Evolutionary conservation across 1,284 basidiomycete genomes (phyloP), one percentile per base, ranked within the genome.

Genomic region (Ceratorhiza oryzae-sativae): DNA sequence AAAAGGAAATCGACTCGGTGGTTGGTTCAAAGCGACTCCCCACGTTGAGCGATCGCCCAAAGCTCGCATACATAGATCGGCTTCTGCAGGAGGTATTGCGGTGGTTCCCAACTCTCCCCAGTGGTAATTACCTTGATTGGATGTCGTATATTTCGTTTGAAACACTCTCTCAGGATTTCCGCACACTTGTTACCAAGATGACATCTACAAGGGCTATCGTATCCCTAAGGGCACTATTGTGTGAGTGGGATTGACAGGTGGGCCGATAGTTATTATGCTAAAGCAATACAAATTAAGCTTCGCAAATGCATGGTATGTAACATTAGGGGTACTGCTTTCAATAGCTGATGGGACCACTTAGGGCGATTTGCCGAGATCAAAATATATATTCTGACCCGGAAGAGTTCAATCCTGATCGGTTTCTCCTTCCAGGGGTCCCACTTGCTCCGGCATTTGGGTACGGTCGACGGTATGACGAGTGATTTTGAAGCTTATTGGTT

Each of bases 61-160:
- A 67, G 45, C 56, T 73, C 15, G 61, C 51, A 30, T 75, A 75
- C 23, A 34, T 75, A 1, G 58, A 70, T 15, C 46, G 67, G 9
- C 8, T 75, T 6, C 1, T 75, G 2, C 61, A 71, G 34, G 74
- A 75, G 49, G 23, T 41, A 9, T 5, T 73, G 10, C 39, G 74
- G 25, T 75, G 72, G 73, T 34, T 39, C 20, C 65, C 73, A 15
- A 32, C 23, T 6, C 8, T 63, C 4, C 49, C 73, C 12, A 20
- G 23, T 18, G 59, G 71, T 73, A 49, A 0, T 45, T 61, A 6
- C 27, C 39, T 18, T 15, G 12, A 30, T 45, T 55, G 2, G 1
- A 8, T 32, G 51, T 6, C 3, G 25, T 55, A 18, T 30, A 36
- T 36, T 34, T 1, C 42, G 1, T 5, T 6, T 36, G 18, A 3